These are phyloP conservation scores for Williopsis jadinii DNA, from an alignment of 1,139 yeast species.

Conservation along the genomic window DNA sequence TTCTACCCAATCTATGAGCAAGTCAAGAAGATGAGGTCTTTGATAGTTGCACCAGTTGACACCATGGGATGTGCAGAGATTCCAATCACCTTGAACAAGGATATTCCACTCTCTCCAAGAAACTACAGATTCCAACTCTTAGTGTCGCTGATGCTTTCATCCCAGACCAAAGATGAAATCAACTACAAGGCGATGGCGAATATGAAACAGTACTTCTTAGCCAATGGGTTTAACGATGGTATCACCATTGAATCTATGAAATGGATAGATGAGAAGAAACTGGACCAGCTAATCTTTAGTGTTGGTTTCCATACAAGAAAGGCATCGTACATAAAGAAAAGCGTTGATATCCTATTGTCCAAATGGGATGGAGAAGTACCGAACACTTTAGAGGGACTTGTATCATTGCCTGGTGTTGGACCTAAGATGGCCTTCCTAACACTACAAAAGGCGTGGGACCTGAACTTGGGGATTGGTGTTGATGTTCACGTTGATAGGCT, in stretches of 20 bases:
- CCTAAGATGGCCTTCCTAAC: conserved; percentile 90
- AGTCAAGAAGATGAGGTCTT: conserved; percentile 58
- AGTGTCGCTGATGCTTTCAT: conserved; percentile 76
- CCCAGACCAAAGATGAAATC: conserved; percentile 89
- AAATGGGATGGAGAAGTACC: conserved; percentile 64
- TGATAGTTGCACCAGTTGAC: conserved; percentile 75
- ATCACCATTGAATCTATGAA: conserved; percentile 38
- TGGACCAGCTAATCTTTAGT: conserved; percentile 62
- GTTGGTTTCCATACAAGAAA: conserved; percentile 88
- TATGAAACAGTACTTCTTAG: conserved; percentile 42
- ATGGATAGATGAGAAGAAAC: conserved; percentile 43
- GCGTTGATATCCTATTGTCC: conserved; percentile 47
- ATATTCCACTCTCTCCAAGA: conserved; percentile 31
- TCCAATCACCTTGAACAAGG: conserved; percentile 40
- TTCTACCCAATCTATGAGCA: conserved; percentile 53
- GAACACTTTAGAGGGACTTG: conserved; percentile 55
- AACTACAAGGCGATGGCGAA: conserved; percentile 66
- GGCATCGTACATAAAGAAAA: conserved; percentile 58
- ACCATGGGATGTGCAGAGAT: conserved; percentile 80
- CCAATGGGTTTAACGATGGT: conserved; percentile 32
- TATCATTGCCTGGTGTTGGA: conserved; percentile 84
- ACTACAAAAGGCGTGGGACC: conserved; percentile 75
- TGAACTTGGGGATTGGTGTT: conserved; percentile 79
- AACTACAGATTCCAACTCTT: conserved; percentile 66
- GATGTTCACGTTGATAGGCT: conserved; percentile 88